Percentiles rank a stretch among this genome's conserved stretches.
Conservation (phyloP, 2,329 filamentous ascomycete species). For the Fusarium protoensiforme region DNA sequence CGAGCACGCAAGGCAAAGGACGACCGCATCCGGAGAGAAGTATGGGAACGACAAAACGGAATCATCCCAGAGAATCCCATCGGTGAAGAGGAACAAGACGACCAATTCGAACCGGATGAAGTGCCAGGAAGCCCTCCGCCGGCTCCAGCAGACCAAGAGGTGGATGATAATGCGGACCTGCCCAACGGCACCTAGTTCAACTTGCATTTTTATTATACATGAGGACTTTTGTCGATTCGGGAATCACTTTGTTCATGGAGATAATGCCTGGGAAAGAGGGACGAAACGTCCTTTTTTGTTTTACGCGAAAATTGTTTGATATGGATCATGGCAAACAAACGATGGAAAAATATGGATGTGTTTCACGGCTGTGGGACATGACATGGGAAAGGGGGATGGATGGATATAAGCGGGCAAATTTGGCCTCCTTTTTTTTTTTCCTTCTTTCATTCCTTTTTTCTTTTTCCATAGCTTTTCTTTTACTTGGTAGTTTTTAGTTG, state of each 20-base stretch:
- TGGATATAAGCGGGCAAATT: conserved; percentile 15
- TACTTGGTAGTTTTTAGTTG: conserved; percentile 28
- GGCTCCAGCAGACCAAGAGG: background rate
- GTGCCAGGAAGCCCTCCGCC: conserved; percentile 26
- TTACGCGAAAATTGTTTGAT: conserved; percentile 30
- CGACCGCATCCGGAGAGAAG: conserved; percentile 84
- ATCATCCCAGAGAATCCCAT: conserved; percentile 57
- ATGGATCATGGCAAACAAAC: conserved; percentile 1
- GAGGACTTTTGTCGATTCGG: background rate
- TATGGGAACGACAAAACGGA: conserved; percentile 75
- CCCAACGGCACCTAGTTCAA: conserved; percentile 32
- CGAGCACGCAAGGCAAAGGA: conserved; percentile 85
- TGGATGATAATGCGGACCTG: conserved; percentile 8
- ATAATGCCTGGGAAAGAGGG: conserved; percentile 31
- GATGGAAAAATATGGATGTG: conserved; percentile 9
- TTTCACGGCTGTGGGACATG: conserved; percentile 15
- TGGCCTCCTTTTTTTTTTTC: background rate
- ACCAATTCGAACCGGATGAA: conserved; percentile 15
- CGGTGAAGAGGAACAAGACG: conserved; percentile 49
- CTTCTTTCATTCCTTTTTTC: conserved; percentile 29
- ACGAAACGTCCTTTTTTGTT: background rate
- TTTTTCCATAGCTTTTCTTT: conserved; percentile 35
- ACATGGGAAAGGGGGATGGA: conserved; percentile 7
- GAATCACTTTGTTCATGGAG: conserved; percentile 27
- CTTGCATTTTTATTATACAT: conserved; percentile 1